Percentiles rank a stretch among this genome's conserved stretches.
Conservation (phyloP, 2,329 filamentous ascomycete genomes). For the Sclerotinia nivalis region DNA sequence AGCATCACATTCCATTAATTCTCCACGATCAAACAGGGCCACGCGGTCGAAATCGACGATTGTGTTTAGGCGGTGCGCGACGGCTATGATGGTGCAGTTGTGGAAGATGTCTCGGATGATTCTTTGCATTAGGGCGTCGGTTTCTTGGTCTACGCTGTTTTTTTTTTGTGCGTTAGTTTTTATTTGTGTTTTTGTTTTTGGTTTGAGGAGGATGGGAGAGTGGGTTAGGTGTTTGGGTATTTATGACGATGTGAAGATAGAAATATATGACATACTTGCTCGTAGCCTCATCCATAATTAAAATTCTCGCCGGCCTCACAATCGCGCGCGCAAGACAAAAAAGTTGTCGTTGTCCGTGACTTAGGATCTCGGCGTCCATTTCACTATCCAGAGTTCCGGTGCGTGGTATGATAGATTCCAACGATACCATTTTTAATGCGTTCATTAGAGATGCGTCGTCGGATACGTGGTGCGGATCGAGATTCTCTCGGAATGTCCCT, state of each 20-base stretch:
- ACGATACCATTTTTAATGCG: not conserved
- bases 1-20: not conserved
- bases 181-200: too few relatives aligned
- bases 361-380: not conserved
- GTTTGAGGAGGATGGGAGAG: too few relatives aligned
- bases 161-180: conserved; percentile 40
- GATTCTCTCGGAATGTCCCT: conserved; percentile 50
- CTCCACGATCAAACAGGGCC: not conserved
- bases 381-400: not conserved
- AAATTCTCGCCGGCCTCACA: not conserved
- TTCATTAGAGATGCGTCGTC: conserved; percentile 43
- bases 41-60: conserved; percentile 47
- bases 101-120: conserved; percentile 54
- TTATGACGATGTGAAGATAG: too few relatives aligned
- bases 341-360: not conserved
- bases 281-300: not conserved
- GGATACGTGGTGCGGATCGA: conserved; percentile 49
- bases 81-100: conserved; percentile 53
- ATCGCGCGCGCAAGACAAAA: not conserved
- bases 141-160: conserved; percentile 55
- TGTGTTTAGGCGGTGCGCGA: conserved; percentile 45
- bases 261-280: not conserved
- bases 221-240: too few relatives aligned
- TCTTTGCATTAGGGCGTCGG: conserved; percentile 56
- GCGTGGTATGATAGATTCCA: not conserved